Conservation (phyloP, 345 rosid genomes). For the Lepidium didymum region DNA sequence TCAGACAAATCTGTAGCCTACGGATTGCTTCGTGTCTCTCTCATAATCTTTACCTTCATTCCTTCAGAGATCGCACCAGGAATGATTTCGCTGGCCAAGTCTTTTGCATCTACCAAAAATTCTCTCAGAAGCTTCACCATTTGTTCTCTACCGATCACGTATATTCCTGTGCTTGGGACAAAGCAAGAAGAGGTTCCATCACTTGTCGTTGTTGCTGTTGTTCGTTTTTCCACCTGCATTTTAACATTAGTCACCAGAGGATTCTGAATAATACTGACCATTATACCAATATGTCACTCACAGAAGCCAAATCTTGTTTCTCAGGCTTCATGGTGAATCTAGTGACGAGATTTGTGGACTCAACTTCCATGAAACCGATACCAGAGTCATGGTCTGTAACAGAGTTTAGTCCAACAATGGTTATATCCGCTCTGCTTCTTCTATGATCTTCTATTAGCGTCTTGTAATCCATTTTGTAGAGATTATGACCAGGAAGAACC, state of each 20-base stretch:
- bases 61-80: conserved; percentile 59
- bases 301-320: conserved; percentile 18
- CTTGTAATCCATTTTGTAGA: conserved; percentile 80
- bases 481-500: conserved; percentile 80
- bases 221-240: conserved; percentile 36
- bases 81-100: conserved; percentile 54
- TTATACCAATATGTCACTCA: conserved; percentile 25
- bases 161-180: conserved; percentile 63
- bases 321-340: conserved; percentile 30
- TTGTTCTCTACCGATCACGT: conserved; percentile 47
- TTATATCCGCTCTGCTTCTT: conserved; percentile 48
- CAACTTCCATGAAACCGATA: conserved; percentile 46
- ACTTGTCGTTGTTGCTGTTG: conserved; percentile 9
- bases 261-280: conserved; percentile 20
- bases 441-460: conserved; percentile 51
- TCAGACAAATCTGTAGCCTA: background rate
- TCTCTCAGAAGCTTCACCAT: conserved; percentile 54
- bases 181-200: background rate
- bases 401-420: conserved; percentile 44
- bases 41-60: conserved; percentile 48
- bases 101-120: conserved; percentile 45
- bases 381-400: conserved; percentile 39
- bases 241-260: conserved; percentile 8
- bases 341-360: conserved; percentile 39
- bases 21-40: background rate